These are phyloP conservation scores for Eimeria praecox DNA, from an alignment of 169 alveolate species.

Conservation along the genomic window DNA sequence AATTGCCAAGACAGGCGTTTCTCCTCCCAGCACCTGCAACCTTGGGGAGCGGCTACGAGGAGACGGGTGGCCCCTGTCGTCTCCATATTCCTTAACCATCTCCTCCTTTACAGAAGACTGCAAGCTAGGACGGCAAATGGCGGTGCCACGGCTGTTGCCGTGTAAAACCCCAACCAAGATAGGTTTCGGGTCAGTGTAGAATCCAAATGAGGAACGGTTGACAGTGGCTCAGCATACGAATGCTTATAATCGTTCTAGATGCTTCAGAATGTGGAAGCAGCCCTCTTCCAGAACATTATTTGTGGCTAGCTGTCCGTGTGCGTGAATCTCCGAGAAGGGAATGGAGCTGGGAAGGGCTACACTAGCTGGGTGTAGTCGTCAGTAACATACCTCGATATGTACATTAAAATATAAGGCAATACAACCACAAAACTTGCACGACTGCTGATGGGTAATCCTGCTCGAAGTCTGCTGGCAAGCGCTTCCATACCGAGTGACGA, in stretches of 20 bases:
- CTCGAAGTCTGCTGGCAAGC: conserved; percentile 37
- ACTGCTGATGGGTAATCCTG: not conserved
- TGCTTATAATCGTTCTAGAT: not conserved
- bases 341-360: not conserved
- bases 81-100: conserved; percentile 70
- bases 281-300: not conserved
- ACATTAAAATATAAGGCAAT: not conserved
- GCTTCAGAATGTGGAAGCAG: not conserved
- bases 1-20: conserved; percentile 32
- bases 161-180: not conserved
- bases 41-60: conserved; percentile 15
- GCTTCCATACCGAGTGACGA: conserved; percentile 31
- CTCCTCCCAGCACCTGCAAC: conserved; percentile 2
- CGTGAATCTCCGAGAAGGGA: not conserved
- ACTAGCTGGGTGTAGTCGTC: not conserved
- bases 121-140: not conserved
- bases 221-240: not conserved
- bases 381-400: not conserved
- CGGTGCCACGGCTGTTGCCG: not conserved
- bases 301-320: conserved; percentile 30
- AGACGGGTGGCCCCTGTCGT: conserved; percentile 35
- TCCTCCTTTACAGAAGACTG: not conserved
- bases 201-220: not conserved
- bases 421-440: not conserved
- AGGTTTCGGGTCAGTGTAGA: not conserved